These are phyloP conservation scores for Talaromyces ruber DNA, from an alignment of 495 filamentous ascomycete species.

Conservation along the genomic window DNA sequence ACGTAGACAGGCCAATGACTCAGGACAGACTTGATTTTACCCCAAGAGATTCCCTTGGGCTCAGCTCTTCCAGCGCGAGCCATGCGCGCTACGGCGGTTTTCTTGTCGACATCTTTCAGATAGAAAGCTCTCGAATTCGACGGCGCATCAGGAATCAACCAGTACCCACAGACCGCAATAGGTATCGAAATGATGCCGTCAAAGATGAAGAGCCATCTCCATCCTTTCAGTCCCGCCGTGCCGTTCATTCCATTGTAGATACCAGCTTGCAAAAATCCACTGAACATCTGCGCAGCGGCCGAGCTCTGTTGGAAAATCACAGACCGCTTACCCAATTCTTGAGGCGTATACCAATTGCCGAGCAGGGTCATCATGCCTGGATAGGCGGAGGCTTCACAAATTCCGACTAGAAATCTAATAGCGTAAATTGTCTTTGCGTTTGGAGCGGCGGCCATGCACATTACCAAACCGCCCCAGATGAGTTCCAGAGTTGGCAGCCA, in stretches of 20 bases:
- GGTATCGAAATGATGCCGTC: constrained; percentile 39
- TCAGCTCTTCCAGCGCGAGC: constrained; percentile 28
- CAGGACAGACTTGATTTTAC: constrained; percentile 14
- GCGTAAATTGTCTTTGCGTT: constrained; percentile 32
- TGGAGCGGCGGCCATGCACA: constrained; percentile 26
- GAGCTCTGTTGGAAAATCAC: constrained; percentile 25
- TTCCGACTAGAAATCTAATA: constrained; percentile 41
- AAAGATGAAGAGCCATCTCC: constrained; percentile 41
- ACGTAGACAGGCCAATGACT: constrained; percentile 11
- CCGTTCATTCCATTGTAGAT: constrained; percentile 35
- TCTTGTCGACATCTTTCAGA: constrained; percentile 18
- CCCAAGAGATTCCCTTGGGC: not conserved
- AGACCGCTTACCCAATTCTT: constrained; percentile 24
- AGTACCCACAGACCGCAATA: constrained; percentile 20
- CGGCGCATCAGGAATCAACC: constrained; percentile 18
- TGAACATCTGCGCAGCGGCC: constrained; percentile 32
- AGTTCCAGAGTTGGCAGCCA: constrained; percentile 48
- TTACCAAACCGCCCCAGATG: constrained; percentile 34
- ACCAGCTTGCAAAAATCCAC: constrained; percentile 39
- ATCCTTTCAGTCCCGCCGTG: constrained; percentile 21
- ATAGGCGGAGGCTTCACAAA: constrained; percentile 37
- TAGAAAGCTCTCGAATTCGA: constrained; percentile 16
- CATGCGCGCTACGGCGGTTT: constrained; percentile 26
- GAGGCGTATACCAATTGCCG: constrained; percentile 37
- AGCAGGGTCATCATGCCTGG: constrained; percentile 42